Conservation (phyloP, 768 basidiomycete genomes). For the Suillus variegatus region DNA sequence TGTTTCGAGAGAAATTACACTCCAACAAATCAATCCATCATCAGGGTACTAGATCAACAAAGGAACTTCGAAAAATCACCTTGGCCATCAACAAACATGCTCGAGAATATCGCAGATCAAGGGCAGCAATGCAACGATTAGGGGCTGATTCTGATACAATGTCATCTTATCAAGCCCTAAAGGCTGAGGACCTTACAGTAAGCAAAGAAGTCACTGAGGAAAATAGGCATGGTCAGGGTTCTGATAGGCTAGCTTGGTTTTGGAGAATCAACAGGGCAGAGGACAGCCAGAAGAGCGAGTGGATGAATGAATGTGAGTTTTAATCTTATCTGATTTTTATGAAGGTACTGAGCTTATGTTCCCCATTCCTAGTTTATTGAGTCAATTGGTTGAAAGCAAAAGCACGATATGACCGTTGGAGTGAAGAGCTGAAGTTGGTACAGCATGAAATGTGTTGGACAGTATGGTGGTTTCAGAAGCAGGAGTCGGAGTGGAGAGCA, state of each 20-base stretch:
- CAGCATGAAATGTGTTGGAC: constrained; percentile 24
- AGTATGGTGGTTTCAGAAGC: constrained; percentile 12
- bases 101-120: neutral
- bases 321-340: too few relatives aligned
- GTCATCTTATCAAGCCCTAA: constrained; percentile 1
- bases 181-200: constrained; percentile 4
- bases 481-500: neutral
- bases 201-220: constrained; percentile 9
- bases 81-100: constrained; percentile 6
- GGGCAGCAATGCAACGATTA: neutral
- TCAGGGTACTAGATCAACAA: constrained; percentile 7
- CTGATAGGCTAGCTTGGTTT: too few relatives aligned
- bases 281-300: too few relatives aligned
- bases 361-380: constrained; percentile 1
- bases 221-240: too few relatives aligned
- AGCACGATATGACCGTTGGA: constrained; percentile 19
- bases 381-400: constrained; percentile 15
- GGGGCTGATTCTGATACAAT: neutral
- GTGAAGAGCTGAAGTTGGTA: constrained; percentile 18
- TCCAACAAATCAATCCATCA: neutral
- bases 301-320: too few relatives aligned
- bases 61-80: neutral
- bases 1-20: constrained; percentile 8
- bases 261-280: too few relatives aligned
- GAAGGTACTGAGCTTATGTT: neutral